phyloP scores from a whole-genome alignment of 805 yeast genomes.

The Scheffersomyces ergatensis region DNA sequence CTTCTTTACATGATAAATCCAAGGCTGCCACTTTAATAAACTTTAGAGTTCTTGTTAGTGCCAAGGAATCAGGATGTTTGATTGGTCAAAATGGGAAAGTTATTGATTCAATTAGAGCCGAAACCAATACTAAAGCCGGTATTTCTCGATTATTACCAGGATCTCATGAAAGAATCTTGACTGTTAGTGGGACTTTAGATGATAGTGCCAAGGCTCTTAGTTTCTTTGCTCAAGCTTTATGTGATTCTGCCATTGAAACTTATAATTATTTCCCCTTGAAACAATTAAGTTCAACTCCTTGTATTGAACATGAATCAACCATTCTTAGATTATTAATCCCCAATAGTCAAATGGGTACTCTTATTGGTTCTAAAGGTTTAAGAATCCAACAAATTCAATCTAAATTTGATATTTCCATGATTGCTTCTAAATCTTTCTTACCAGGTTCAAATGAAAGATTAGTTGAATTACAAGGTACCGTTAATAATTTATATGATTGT shows the following conservation, averaged over 20 bases:
- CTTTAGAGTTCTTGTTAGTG: conserved; percentile 64
- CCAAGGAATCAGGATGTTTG: conserved; percentile 86
- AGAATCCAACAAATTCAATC: conserved; percentile 79
- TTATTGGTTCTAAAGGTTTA: conserved; percentile 80
- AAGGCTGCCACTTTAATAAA: conserved; percentile 33
- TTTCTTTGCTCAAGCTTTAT: conserved; percentile 64
- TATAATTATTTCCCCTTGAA: conserved; percentile 60
- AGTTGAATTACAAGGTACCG: conserved; percentile 82
- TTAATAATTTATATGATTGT: conserved; percentile 57
- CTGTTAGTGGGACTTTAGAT: conserved; percentile 71
- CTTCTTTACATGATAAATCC: conserved; percentile 23
- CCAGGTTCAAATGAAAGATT: conserved; percentile 82
- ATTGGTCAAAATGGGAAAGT: conserved; percentile 83
- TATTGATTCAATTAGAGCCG: conserved; percentile 71
- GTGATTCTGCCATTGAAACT: conserved; percentile 37
- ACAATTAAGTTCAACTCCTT: conserved; percentile 52
- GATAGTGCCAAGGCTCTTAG: conserved; percentile 69
- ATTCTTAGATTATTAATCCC: conserved; percentile 73
- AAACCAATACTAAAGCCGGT: conserved; percentile 80
- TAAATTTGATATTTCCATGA: conserved; percentile 68
- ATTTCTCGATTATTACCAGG: conserved; percentile 79
- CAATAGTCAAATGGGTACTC: conserved; percentile 82
- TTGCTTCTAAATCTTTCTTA: conserved; percentile 81
- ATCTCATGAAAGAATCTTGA: conserved; percentile 77
- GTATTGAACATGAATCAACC: conserved; percentile 49